Evolutionary conservation across 2,329 filamentous ascomycete genomes (phyloP).

Genomic region (Sordariomycetes sp.): DNA sequence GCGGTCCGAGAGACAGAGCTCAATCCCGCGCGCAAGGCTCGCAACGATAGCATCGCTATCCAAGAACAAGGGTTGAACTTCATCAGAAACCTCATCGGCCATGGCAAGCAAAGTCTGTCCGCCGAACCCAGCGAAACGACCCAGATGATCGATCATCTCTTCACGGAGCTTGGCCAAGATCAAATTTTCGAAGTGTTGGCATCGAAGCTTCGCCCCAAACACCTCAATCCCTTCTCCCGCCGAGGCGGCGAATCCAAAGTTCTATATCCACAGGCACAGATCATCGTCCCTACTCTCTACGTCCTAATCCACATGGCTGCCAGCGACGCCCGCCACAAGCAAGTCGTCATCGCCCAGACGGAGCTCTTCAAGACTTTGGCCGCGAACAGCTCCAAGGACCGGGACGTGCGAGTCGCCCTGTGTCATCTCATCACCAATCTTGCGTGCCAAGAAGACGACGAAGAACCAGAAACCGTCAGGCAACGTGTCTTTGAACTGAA

Average conservation of each 20-base stretch:
- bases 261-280: slow-evolving; percentile 53
- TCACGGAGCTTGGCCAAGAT: slow-evolving; percentile 66
- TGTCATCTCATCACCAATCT: slow-evolving; percentile 83
- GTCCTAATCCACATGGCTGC: slow-evolving; percentile 86
- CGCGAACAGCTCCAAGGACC: slow-evolving; percentile 60
- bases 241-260: slow-evolving; percentile 37
- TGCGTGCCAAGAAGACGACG: slow-evolving; percentile 68
- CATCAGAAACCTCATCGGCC: slow-evolving; percentile 79
- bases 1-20: slow-evolving; percentile 56
- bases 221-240: slow-evolving; percentile 42
- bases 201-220: slow-evolving; percentile 61
- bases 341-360: slow-evolving; percentile 68
- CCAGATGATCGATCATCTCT: slow-evolving; percentile 78
- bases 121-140: slow-evolving; percentile 40
- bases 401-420: slow-evolving; percentile 66
- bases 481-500: slow-evolving; percentile 61
- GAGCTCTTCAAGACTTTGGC: slow-evolving; percentile 65
- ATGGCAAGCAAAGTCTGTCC: slow-evolving; percentile 38
- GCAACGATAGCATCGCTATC: slow-evolving; percentile 71
- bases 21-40: slow-evolving; percentile 56
- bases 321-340: slow-evolving; percentile 67
- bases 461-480: slow-evolving; percentile 52
- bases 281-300: slow-evolving; percentile 69
- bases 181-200: slow-evolving; percentile 73
- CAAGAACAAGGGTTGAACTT: slow-evolving; percentile 89